phyloP scores from a whole-genome alignment of 176 grass and related monocot genomes.

The Lolium multiflorum region DNA sequence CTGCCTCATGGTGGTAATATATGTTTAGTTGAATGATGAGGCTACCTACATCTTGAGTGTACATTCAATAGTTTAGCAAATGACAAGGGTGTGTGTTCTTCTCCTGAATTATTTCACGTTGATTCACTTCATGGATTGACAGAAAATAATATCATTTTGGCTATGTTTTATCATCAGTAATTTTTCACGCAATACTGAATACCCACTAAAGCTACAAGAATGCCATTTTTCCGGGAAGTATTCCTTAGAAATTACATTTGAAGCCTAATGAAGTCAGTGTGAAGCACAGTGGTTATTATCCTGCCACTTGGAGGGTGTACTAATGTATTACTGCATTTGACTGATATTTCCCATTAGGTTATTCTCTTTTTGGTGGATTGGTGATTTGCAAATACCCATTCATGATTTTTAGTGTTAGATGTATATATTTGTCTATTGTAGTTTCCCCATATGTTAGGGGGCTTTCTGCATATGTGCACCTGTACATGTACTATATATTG shows the following conservation, averaged over 20 bases:
- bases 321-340: slow-evolving; percentile 78
- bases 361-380: no score
- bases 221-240: slow-evolving; percentile 71
- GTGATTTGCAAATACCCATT: slow-evolving; percentile 62
- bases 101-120: neutral
- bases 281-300: slow-evolving; percentile 81
- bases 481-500: no score
- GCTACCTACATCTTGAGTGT: no score
- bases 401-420: slow-evolving; percentile 99
- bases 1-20: no score
- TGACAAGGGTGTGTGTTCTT: no score
- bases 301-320: slow-evolving; percentile 84
- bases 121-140: no score
- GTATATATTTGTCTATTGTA: no score
- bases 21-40: no score
- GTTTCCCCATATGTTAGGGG: no score
- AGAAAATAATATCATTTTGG: no score
- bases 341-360: slow-evolving; percentile 73
- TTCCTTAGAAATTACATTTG: slow-evolving; percentile 75
- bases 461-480: no score
- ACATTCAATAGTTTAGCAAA: no score
- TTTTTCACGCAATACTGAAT: slow-evolving; percentile 75
- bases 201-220: slow-evolving; percentile 73
- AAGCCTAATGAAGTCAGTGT: slow-evolving; percentile 79
- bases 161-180: slow-evolving; percentile 43